A percentile compares a stretch with the other conserved stretches of the same genome.
Conservation (phyloP, 768 basidiomycete species). For the Tylopilus balloui region DNA sequence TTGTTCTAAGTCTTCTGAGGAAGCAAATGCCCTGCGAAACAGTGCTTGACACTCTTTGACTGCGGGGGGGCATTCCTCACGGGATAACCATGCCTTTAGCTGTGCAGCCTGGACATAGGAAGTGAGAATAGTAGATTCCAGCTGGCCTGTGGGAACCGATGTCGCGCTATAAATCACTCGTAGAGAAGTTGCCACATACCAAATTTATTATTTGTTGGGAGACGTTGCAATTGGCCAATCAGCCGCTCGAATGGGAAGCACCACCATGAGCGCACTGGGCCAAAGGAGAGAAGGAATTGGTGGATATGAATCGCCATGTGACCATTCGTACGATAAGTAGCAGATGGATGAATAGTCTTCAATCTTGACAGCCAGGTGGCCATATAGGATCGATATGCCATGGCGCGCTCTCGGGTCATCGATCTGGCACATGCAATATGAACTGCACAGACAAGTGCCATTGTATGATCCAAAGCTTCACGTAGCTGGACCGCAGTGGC, state of each 20-base stretch:
- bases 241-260: not conserved
- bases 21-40: conserved; percentile 9
- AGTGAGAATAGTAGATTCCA: not conserved
- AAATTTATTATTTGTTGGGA: not conserved
- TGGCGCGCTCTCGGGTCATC: not conserved
- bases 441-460: not conserved
- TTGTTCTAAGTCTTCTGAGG: not conserved
- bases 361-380: not conserved
- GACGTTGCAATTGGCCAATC: not conserved
- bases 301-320: not conserved
- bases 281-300: not conserved
- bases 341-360: not conserved
- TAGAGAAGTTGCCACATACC: not conserved
- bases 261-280: not conserved
- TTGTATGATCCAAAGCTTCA: not conserved
- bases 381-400: not conserved
- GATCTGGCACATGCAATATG: not conserved
- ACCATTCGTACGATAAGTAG: not conserved
- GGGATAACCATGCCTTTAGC: not conserved
- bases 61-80: not conserved
- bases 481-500: not conserved
- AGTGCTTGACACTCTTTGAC: conserved; percentile 3
- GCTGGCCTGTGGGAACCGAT: not conserved
- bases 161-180: not conserved
- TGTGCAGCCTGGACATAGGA: not conserved